A percentile compares a stretch with the other conserved stretches of the same genome.
These are phyloP conservation scores for Drechslera avenae DNA, from an alignment of 2,329 filamentous ascomycete species.

Conservation along the genomic window DNA sequence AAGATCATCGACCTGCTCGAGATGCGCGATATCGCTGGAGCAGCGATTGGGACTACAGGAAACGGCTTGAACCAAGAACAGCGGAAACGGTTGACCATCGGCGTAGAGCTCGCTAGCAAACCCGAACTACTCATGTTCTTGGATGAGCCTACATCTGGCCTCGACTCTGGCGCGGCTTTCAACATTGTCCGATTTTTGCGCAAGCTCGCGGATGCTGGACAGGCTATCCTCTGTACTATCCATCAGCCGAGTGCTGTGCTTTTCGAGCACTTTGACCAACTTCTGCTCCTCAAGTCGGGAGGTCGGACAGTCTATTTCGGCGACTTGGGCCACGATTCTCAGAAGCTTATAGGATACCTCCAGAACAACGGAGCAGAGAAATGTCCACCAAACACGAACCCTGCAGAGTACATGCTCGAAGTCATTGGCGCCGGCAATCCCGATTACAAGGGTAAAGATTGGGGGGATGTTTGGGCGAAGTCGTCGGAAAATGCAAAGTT, in stretches of 20 bases:
- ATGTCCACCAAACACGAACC: conserved; percentile 59
- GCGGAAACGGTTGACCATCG: conserved; percentile 68
- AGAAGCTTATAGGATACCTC: conserved; percentile 56
- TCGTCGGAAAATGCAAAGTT: conserved; percentile 48
- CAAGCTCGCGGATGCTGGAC: conserved; percentile 68
- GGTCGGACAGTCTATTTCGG: conserved; percentile 72
- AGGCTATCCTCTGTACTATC: conserved; percentile 72
- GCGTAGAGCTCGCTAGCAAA: conserved; percentile 65
- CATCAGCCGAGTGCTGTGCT: conserved; percentile 72
- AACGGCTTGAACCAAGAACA: conserved; percentile 63
- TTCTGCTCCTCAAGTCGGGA: conserved; percentile 68
- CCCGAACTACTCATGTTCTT: conserved; percentile 76
- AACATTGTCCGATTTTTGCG: conserved; percentile 69
- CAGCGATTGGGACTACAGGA: conserved; percentile 64
- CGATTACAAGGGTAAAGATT: conserved; percentile 52
- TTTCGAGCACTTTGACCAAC: conserved; percentile 69
- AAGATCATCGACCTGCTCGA: conserved; percentile 57
- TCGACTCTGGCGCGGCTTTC: conserved; percentile 72
- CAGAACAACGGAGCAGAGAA: conserved; percentile 58
- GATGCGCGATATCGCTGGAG: conserved; percentile 68
- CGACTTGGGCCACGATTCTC: conserved; percentile 54
- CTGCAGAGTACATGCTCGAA: conserved; percentile 60
- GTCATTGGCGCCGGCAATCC: conserved; percentile 52
- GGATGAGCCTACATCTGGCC: conserved; percentile 76
- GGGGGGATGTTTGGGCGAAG: conserved; percentile 53